Evolutionary conservation across 805 yeast genomes (phyloP), one percentile per base, ranked within the genome.

Genomic region (Pichia gijzeniarum): DNA sequence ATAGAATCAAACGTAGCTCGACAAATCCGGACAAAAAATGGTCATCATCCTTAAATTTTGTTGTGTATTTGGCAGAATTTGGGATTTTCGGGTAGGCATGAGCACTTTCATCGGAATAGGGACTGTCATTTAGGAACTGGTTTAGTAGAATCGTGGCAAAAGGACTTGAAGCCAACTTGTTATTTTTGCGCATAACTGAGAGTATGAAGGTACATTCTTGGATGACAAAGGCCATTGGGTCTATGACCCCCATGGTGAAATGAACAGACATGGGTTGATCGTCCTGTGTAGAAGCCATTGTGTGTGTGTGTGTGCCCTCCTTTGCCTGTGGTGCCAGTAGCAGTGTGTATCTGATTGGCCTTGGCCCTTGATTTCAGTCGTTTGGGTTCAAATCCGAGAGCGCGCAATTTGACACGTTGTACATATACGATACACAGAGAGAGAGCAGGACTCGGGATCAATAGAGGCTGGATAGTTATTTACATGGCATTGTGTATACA

Each of bases 161-260:
- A 2, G 89, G 87, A 6, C 82, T 74, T 12, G 49, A 49, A n/a
- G 49, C 43, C 53, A 84, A 83, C 51, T 85, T 79, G 59, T 89
- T 77, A 51, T 85, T 74, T 59, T 88, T 89, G 45, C 97, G 73
- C 95, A 93, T 88, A 19, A 93, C 89, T 17, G 95, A 82, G 17
- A 91, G 79, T 43, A 93, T 76, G 47, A 82, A 74, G 58, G 87
- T 84, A 62, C 96, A 88, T 68, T 93, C 98, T 59, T 85, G 85
- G 49, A 88, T 80, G 53, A 88, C 84, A 54, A 91, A 78, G 1
- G 95, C 84, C 45, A 83, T 22, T n/a, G 53, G 95, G 85, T 62
- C 86, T 90, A 42, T 85, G 13, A 25, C 28, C 10, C 9, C 28
- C 28, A 45, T 28, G 14, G 41, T 14, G 14, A 28, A 30, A 5